Evolutionary conservation across 2,329 filamentous ascomycete genomes (phyloP), one percentile per base, ranked within the genome.

Genomic region (Aspergillus carbonarius): DNA sequence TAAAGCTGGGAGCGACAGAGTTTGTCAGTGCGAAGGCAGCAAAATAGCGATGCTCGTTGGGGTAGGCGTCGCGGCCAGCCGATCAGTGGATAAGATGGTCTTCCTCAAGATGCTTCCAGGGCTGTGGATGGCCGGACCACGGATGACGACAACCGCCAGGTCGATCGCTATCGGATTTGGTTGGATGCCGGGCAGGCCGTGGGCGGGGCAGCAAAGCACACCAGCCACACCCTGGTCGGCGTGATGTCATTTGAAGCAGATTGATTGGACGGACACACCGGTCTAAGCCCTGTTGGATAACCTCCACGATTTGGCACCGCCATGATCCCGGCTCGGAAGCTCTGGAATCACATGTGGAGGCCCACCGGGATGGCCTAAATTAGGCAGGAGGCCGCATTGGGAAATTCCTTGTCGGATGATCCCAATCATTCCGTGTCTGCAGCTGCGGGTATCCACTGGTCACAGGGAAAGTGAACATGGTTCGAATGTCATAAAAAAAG

Each of bases 11-110:
- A 27, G 35, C 37, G 55, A 55, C 54, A 63, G 55, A 55, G 37
- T 55, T 57, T 61, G 52, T 18, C 25, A 23, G 39, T 32, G 51
- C 49, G 54, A 60, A 68, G 66, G 66, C 65, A 67, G 60, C 65
- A 62, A 50, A 62, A 66, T 66, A 62, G 58, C 60, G 56, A 58
- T 61, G 56, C 54, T 50, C 30, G 34, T 25, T 51, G 18, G 52
- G 23, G 30, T 34, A 56, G 46, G 56, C 57, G 40, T 59, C 48
- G 55, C 48, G 53, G 55, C 44, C 54, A 57, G 65, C 34, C 59
- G 58, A 67, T 65, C 64, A 59, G 63, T 66, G 64, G 65, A 42
- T 42, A 18, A 30, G n/a, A 40, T 57, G 59, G 55, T 25, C 55
- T 52, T 56, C 39, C 51, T 23, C 23, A 23, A 57, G 30, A 52